phyloP scores from a whole-genome alignment of 441 rosid genomes.

The Jatropha podagrica region DNA sequence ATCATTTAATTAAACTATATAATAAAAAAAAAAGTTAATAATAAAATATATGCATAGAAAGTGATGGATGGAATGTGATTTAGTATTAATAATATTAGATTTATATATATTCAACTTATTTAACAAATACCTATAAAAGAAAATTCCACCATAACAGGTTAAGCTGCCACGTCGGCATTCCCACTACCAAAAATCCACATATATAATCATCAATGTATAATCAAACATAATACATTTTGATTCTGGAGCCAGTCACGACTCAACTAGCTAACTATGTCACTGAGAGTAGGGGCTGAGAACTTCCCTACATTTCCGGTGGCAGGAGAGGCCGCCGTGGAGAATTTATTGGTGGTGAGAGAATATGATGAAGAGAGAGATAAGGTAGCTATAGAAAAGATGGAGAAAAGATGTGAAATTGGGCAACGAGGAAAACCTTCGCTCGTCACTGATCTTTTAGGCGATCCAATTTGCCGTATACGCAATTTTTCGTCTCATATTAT shows the following conservation, averaged over 20 bases:
- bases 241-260: not conserved
- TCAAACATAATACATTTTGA: not conserved
- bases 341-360: conserved; percentile 50
- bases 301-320: conserved; percentile 5
- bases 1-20: not conserved
- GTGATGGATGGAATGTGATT: conserved; percentile 28
- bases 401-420: conserved; percentile 55
- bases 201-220: not conserved
- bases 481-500: conserved; percentile 55
- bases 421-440: conserved; percentile 49
- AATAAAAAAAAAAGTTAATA: not conserved
- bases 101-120: not conserved
- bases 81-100: conserved; percentile 2
- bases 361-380: conserved; percentile 58
- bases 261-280: conserved; percentile 29
- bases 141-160: conserved; percentile 21
- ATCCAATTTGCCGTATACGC: conserved; percentile 70
- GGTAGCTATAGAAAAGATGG: conserved; percentile 61
- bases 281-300: conserved; percentile 42
- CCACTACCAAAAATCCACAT: conserved; percentile 15
- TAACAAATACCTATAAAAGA: not conserved
- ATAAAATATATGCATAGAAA: not conserved
- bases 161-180: conserved; percentile 24
- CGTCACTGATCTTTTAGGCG: conserved; percentile 74
- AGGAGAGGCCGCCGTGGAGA: conserved; percentile 4